Evolutionary conservation across 306 rosid species (phyloP), one percentile per base, ranked within the genome.

Genomic region (Begonia loranthoides): DNA sequence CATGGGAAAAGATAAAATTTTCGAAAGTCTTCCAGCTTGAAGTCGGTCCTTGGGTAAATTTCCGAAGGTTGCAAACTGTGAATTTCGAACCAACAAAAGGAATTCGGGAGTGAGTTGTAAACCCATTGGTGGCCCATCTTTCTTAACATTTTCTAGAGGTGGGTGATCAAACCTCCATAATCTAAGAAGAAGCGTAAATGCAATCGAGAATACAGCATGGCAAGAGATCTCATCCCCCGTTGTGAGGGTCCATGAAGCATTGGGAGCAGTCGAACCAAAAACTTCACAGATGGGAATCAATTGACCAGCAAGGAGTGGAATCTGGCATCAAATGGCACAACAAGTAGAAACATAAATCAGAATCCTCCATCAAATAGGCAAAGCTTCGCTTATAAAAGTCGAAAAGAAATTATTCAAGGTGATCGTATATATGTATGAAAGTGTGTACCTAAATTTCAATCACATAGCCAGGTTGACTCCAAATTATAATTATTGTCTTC

Each of bases 161-260:
- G 86, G 79, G 65, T 63, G 83, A 71, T 82, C 80, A 78, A 82
- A 89, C 63, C 79, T 77, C 97, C 97, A 89, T 70, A 78, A 74
- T 63, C 89, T 77, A 66, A 89, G 68, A 57, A 89, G 60, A 66
- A 89, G 94, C 65, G 81, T 78, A 71, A 85, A 89, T 36, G 97
- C 94, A 62, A 71, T 82, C 63, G 90, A 76, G 67, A 89, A 89
- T 46, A 89, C 87, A 48, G 94, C 77, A 56, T 71, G 77, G 51
- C 76, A 72, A 76, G 90, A 75, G 60, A 85, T 75, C 61, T 82
- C 85, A 64, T 78, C 94, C 71, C 87, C 85, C 6, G 77, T 65
- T 52, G 78, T 45, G 51, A 70, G 79, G 33, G 74, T 56, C 79
- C 66, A 72, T 61, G 88, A 63, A 16, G 36, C 56, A 73, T 61